These are phyloP conservation scores for Cytospora paraplurivora DNA, from an alignment of 2,329 filamentous ascomycete species.

Conservation along the genomic window DNA sequence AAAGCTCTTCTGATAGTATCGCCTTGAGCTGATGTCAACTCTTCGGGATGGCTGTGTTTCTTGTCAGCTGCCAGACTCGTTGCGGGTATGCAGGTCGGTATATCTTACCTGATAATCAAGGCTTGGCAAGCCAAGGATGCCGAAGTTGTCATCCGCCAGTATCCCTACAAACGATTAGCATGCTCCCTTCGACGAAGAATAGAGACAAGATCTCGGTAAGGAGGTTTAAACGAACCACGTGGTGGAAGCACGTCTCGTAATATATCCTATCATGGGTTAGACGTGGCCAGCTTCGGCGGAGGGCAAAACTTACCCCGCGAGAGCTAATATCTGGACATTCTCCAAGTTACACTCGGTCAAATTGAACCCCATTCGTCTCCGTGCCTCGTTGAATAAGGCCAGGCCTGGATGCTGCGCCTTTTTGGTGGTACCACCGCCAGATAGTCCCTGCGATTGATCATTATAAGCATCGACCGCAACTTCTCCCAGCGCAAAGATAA, in stretches of 20 bases:
- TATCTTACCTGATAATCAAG: constrained; percentile 53
- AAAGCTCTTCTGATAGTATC: constrained; percentile 58
- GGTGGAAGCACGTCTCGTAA: constrained; percentile 54
- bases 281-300: background rate
- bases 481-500: constrained; percentile 62
- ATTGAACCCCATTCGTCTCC: constrained; percentile 60
- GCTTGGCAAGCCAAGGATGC: constrained; percentile 61
- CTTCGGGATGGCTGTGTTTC: constrained; percentile 42
- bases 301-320: constrained; percentile 51
- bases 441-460: constrained; percentile 52
- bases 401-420: constrained; percentile 56
- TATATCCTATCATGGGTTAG: constrained; percentile 46
- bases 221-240: constrained; percentile 44
- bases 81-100: background rate
- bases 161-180: constrained; percentile 48
- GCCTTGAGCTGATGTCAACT: constrained; percentile 49
- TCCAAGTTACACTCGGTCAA: constrained; percentile 58
- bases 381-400: constrained; percentile 63
- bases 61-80: constrained; percentile 9
- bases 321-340: constrained; percentile 59
- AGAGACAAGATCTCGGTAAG: background rate
- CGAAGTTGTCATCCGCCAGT: constrained; percentile 58
- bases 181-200: constrained; percentile 3
- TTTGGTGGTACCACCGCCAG: constrained; percentile 50
- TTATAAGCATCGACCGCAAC: constrained; percentile 55